phyloP scores from a whole-genome alignment of 352 stramenopile genomes.

The Vaucheria bursata region DNA sequence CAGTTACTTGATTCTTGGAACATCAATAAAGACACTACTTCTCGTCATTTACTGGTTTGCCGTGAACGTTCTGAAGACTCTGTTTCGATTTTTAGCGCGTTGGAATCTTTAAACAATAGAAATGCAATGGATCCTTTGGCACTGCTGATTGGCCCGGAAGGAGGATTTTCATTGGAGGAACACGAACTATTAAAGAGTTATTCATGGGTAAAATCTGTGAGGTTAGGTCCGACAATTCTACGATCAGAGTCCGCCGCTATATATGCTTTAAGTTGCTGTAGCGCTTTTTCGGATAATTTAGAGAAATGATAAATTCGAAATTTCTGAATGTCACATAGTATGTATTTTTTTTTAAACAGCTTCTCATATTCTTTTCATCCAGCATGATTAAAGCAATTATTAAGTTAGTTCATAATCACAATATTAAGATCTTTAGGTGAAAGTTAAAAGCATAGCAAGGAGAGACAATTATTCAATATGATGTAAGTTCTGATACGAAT shows the following conservation, averaged over 20 bases:
- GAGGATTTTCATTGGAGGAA: conserved; percentile 43
- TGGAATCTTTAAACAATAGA: conserved; percentile 1
- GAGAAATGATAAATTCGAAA: too few relatives aligned
- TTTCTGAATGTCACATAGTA: too few relatives aligned
- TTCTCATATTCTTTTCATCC: too few relatives aligned
- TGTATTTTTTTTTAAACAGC: too few relatives aligned
- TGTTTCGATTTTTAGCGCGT: conserved; percentile 25
- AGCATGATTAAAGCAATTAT: too few relatives aligned
- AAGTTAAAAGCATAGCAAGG: too few relatives aligned
- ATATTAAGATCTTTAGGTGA: too few relatives aligned
- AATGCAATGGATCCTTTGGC: neutral
- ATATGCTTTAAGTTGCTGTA: conserved; percentile 42
- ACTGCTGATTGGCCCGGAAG: conserved; percentile 46
- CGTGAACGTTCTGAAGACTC: conserved; percentile 21
- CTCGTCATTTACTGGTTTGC: conserved; percentile 31
- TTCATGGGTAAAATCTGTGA: conserved; percentile 28
- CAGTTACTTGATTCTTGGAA: conserved; percentile 5
- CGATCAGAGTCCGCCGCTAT: conserved; percentile 44
- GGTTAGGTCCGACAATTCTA: conserved; percentile 37
- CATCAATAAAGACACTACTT: neutral
- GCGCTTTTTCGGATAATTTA: conserved; percentile 29
- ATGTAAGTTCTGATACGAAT: too few relatives aligned
- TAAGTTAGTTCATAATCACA: too few relatives aligned
- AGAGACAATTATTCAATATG: too few relatives aligned
- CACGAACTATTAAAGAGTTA: conserved; percentile 12